phyloP scores from a whole-genome alignment of 2,329 filamentous ascomycete species.

The Sporothrix pseudoabietina region DNA sequence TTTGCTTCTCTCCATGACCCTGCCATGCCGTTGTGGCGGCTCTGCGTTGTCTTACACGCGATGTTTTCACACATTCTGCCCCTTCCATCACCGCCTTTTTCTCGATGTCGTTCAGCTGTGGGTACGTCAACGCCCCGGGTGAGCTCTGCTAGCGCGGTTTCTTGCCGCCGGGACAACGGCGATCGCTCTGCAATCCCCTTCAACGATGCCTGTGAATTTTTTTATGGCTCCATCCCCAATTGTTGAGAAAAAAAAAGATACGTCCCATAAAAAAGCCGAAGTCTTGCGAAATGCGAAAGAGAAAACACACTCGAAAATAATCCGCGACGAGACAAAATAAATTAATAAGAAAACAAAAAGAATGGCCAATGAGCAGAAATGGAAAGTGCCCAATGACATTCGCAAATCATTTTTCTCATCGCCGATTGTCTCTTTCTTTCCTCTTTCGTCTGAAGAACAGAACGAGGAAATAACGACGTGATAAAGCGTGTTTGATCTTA shows the following conservation, averaged over 20 bases:
- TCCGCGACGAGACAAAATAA: not conserved
- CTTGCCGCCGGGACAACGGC: constrained; percentile 28
- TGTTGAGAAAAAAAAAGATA: constrained; percentile 27
- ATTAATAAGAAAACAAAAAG: not conserved
- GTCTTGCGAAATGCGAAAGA: not conserved
- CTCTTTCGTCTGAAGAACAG: not conserved
- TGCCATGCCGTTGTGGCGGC: not conserved
- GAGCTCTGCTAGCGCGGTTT: constrained; percentile 15
- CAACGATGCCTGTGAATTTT: constrained; percentile 5
- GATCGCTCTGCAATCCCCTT: constrained; percentile 1
- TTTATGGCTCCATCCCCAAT: constrained; percentile 29
- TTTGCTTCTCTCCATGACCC: not conserved
- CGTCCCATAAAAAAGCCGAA: constrained; percentile 11
- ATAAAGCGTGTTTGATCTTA: constrained; percentile 25
- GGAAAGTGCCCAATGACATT: not conserved
- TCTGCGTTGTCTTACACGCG: not conserved
- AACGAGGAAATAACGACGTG: not conserved
- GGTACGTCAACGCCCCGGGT: not conserved
- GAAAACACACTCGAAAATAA: not conserved
- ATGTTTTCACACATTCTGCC: not conserved
- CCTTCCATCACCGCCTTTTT: constrained; percentile 11
- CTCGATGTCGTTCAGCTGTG: constrained; percentile 14
- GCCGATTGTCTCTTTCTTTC: not conserved
- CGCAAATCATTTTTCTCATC: not conserved
- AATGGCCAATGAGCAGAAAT: not conserved